Conservation (phyloP, 2,329 filamentous ascomycete genomes). For the Ceratocystis eucalypticola region DNA sequence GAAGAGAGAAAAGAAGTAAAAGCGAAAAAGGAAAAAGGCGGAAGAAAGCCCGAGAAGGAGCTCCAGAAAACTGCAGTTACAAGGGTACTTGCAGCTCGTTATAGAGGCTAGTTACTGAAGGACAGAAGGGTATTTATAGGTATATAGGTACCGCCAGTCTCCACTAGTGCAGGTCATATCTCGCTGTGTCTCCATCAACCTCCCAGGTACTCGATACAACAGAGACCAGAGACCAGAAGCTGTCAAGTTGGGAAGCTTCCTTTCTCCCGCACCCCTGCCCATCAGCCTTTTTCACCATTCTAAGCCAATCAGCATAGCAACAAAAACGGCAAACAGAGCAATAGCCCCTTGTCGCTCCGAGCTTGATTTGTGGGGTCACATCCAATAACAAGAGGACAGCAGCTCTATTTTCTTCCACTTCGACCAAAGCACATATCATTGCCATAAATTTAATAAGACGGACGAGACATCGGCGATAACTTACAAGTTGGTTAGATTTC, state of each 20-base stretch:
- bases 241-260: constrained; percentile 1
- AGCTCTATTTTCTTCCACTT: background rate
- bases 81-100: background rate
- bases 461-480: no score
- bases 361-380: background rate
- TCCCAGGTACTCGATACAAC: no score
- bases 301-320: background rate
- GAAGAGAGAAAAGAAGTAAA: background rate
- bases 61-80: background rate
- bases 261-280: background rate
- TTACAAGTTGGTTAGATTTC: no score
- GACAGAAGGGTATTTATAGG: no score
- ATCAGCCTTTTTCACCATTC: background rate
- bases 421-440: no score
- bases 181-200: background rate
- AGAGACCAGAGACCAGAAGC: background rate
- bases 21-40: constrained; percentile 8
- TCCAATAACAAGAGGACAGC: background rate
- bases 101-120: background rate
- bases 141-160: no score
- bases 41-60: constrained; percentile 14
- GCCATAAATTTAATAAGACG: no score
- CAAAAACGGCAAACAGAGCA: background rate
- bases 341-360: background rate
- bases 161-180: no score